A percentile compares a stretch with the other conserved stretches of the same genome.
Conservation (phyloP, 768 basidiomycete genomes). For the Rhodosporidiobolus sp. region DNA sequence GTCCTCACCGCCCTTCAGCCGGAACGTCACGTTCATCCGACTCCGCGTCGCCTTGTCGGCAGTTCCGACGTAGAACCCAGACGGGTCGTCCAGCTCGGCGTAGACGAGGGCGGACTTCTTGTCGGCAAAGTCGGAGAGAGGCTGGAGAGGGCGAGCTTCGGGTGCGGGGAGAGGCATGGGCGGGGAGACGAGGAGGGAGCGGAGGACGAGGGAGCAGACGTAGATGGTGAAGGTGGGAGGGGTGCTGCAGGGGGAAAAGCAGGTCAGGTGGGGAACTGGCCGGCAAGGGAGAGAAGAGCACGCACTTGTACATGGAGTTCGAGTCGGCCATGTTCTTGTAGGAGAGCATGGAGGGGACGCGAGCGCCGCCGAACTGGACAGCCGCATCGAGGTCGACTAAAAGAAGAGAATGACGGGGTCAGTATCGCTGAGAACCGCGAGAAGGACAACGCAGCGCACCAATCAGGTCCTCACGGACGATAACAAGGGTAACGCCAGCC, state of each 20-base stretch:
- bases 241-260: conserved; percentile 65
- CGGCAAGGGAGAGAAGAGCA: background rate
- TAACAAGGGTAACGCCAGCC: conserved; percentile 84
- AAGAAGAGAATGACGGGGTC: too few species aligned
- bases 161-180: conserved; percentile 35
- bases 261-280: background rate
- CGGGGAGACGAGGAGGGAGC: conserved; percentile 52
- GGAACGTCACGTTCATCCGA: conserved; percentile 95
- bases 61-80: conserved; percentile 67
- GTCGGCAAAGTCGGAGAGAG: conserved; percentile 29
- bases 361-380: conserved; percentile 64
- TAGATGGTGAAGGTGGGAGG: conserved; percentile 89
- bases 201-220: conserved; percentile 78
- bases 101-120: conserved; percentile 78
- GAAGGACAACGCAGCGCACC: conserved; percentile 54
- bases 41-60: conserved; percentile 71
- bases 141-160: conserved; percentile 16
- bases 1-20: conserved; percentile 64
- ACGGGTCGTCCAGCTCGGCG: conserved; percentile 61
- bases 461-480: conserved; percentile 90
- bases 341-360: conserved; percentile 72
- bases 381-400: conserved; percentile 69
- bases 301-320: conserved; percentile 53
- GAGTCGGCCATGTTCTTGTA: conserved; percentile 79
- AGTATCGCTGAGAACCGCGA: background rate